phyloP scores from a whole-genome alignment of 2,329 filamentous ascomycete species.

The Elsinoe ampelina region DNA sequence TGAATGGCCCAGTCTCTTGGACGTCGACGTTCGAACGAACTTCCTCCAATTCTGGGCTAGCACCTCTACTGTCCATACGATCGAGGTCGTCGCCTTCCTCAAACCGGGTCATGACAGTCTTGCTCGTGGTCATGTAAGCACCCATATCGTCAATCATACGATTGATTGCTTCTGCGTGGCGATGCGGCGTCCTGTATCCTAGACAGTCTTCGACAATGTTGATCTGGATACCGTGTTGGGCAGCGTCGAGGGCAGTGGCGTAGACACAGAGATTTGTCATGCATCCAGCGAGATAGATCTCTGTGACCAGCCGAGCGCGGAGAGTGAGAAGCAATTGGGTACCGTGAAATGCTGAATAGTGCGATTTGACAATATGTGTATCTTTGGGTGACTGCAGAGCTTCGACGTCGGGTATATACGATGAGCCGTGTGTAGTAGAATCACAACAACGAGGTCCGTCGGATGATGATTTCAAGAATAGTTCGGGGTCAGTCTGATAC shows the following conservation, averaged over 20 bases:
- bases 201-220: conserved; percentile 83
- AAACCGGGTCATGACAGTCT: conserved; percentile 40
- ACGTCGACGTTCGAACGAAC: background rate
- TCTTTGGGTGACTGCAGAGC: conserved; percentile 41
- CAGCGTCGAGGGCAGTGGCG: conserved; percentile 84
- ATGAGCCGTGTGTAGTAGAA: conserved; percentile 36
- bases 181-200: conserved; percentile 61
- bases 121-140: conserved; percentile 52
- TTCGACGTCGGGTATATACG: conserved; percentile 41
- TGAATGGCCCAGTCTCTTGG: background rate
- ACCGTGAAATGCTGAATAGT: conserved; percentile 80
- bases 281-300: conserved; percentile 80
- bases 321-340: conserved; percentile 66
- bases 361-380: conserved; percentile 55
- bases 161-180: conserved; percentile 61
- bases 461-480: conserved; percentile 34
- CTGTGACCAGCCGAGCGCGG: conserved; percentile 77
- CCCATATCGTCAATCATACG: conserved; percentile 67
- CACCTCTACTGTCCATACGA: background rate
- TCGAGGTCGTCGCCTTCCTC: conserved; percentile 14
- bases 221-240: conserved; percentile 76
- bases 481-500: conserved; percentile 31
- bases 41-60: conserved; percentile 3
- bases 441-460: conserved; percentile 33
- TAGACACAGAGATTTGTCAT: conserved; percentile 82